These are phyloP conservation scores for Ascodesmis nigricans DNA, from an alignment of 495 filamentous ascomycete species.

Conservation along the genomic window DNA sequence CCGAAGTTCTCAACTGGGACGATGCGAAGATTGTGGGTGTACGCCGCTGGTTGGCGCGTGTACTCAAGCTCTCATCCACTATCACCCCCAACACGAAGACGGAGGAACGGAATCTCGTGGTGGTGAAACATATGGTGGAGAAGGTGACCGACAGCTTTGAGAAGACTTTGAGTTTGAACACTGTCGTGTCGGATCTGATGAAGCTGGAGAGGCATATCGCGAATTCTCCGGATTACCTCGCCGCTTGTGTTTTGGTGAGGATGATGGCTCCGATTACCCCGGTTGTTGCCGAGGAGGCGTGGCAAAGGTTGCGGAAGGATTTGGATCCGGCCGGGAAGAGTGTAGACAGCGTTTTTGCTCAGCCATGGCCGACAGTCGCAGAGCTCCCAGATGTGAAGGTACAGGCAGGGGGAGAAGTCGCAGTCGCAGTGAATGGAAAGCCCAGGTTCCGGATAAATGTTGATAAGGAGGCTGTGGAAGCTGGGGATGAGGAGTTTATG, in stretches of 20 bases:
- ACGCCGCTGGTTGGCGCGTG: slow-evolving; percentile 43
- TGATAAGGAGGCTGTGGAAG: slow-evolving; percentile 21
- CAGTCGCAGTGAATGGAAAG: slow-evolving; percentile 60
- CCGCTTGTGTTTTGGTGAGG: slow-evolving; percentile 30
- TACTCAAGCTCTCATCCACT: slow-evolving; percentile 3
- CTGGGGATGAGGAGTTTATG: slow-evolving; percentile 13
- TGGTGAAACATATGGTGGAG: slow-evolving; percentile 40
- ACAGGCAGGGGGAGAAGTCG: slow-evolving; percentile 24
- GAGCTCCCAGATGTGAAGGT: slow-evolving; percentile 7
- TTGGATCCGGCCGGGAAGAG: neutral
- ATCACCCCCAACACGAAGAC: slow-evolving; percentile 28
- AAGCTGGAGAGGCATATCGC: slow-evolving; percentile 47
- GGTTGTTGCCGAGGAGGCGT: slow-evolving; percentile 57
- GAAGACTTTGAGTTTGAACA: slow-evolving; percentile 54
- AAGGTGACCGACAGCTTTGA: slow-evolving; percentile 49
- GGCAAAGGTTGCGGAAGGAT: slow-evolving; percentile 31
- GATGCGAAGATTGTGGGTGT: slow-evolving; percentile 62
- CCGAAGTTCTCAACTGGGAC: slow-evolving; percentile 71
- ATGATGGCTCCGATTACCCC: slow-evolving; percentile 61
- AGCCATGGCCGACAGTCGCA: slow-evolving; percentile 10
- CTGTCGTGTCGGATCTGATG: slow-evolving; percentile 59
- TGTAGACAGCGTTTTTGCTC: slow-evolving; percentile 6
- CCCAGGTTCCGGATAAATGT: slow-evolving; percentile 42
- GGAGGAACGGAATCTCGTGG: slow-evolving; percentile 37
- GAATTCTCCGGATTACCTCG: slow-evolving; percentile 15